phyloP scores from a whole-genome alignment of 129 eudicot genomes.

The Kitagawia praeruptora region DNA sequence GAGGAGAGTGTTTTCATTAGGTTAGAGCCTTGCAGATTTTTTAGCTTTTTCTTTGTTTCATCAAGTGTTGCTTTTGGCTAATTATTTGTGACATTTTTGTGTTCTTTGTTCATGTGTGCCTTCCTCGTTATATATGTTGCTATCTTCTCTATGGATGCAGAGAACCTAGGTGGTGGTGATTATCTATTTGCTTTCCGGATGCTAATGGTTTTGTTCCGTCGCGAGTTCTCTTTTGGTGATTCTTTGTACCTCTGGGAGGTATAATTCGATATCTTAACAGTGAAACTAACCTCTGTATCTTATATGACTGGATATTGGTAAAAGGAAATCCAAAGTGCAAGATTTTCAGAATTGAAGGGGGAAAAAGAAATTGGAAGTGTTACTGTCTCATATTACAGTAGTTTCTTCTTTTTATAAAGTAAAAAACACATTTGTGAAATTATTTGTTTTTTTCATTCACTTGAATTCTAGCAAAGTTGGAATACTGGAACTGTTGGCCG shows the following conservation, averaged over 20 bases:
- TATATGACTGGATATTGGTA: neutral
- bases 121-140: neutral
- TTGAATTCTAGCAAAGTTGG: neutral
- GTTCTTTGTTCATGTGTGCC: neutral
- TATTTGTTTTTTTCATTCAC: neutral
- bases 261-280: constrained; percentile 1
- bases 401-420: neutral
- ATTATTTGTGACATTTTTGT: neutral
- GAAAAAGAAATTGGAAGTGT: neutral
- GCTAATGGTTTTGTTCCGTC: constrained; percentile 96
- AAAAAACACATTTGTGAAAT: neutral
- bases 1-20: neutral
- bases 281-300: neutral
- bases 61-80: neutral
- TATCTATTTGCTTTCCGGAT: constrained; percentile 91
- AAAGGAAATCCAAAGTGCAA: neutral
- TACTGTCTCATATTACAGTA: neutral
- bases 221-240: constrained; percentile 93
- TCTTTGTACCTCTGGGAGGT: constrained; percentile 98
- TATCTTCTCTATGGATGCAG: constrained; percentile 34
- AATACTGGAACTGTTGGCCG: neutral
- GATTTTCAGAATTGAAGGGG: neutral
- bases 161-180: constrained; percentile 86
- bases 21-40: neutral
- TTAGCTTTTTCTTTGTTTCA: neutral